phyloP scores from a whole-genome alignment of 768 basidiomycete species.

The Mycena chlorophos region DNA sequence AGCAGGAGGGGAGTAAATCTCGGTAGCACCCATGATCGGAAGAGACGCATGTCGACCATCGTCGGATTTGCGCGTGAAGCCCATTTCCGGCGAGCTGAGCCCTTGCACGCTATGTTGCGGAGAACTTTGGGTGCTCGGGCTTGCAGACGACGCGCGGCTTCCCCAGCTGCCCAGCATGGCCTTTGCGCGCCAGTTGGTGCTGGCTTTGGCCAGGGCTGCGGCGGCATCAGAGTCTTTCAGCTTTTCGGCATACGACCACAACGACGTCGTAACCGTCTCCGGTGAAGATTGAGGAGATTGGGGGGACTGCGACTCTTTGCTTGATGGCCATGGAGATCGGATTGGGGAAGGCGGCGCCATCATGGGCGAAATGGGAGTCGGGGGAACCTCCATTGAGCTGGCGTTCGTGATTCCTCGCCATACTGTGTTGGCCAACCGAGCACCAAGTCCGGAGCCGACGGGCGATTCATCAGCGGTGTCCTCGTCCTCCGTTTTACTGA shows the following conservation, averaged over 20 bases:
- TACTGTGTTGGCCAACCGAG: slow-evolving; percentile 60
- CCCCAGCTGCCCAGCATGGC: slow-evolving; percentile 51
- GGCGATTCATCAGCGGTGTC: slow-evolving; percentile 33
- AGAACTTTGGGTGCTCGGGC: slow-evolving; percentile 14
- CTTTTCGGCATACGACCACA: slow-evolving; percentile 76
- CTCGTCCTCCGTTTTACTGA: slow-evolving; percentile 27
- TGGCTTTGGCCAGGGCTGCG: slow-evolving; percentile 69
- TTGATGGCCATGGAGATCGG: slow-evolving; percentile 25
- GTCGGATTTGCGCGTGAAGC: slow-evolving; percentile 4
- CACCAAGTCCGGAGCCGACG: slow-evolving; percentile 40
- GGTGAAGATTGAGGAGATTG: slow-evolving; percentile 19
- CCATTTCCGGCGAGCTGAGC: not conserved
- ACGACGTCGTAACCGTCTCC: slow-evolving; percentile 32
- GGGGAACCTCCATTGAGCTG: slow-evolving; percentile 65
- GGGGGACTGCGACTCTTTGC: slow-evolving; percentile 18
- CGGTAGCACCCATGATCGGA: slow-evolving; percentile 37
- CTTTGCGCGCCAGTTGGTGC: slow-evolving; percentile 74
- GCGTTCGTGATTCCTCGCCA: slow-evolving; percentile 81
- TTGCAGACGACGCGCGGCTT: slow-evolving; percentile 15
- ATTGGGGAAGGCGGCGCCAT: slow-evolving; percentile 30
- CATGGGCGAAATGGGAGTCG: slow-evolving; percentile 39
- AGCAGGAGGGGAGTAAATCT: slow-evolving; percentile 52
- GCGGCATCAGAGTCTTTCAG: slow-evolving; percentile 71
- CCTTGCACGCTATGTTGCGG: slow-evolving; percentile 6
- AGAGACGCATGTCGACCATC: slow-evolving; percentile 41